Evolutionary conservation across 768 basidiomycete genomes (phyloP), one percentile per base, ranked within the genome.

Genomic region (Candolleomyces eurysporus): DNA sequence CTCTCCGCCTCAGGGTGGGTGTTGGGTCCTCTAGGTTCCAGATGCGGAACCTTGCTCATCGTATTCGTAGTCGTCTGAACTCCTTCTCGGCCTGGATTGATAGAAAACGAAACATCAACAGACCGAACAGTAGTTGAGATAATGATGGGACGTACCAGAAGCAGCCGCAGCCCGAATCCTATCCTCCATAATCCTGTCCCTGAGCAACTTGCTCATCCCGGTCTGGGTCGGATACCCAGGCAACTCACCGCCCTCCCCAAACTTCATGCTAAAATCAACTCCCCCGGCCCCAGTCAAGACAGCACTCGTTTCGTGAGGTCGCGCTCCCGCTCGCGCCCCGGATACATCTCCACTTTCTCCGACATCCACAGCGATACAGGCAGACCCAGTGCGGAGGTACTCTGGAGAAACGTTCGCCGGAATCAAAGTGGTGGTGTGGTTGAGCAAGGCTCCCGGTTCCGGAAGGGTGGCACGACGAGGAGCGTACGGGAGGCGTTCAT

Each of bases 101-200:
- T 39, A 21, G 9, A 9, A 19, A 36, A 36, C 6, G 5, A 40
- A 19, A 39, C 16, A 46, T 46, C 19, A 40, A 36, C 36, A 2
- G 26, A 31, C n/a, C 6, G 11, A 9, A 40, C 9, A 26, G 26
- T 26, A 2, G 4, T 26, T 4, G 26, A 26, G 4, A 26, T 26
- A 26, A 26, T 26, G 2, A 26, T 26, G 26, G 2, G 4, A 26
- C 57, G 57, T 17, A 49, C 57, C 43, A 10, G 10, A 16, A 50
- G 30, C 66, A 21, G 42, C 59, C 16, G 56, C 59, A 9, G 63
- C 64, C 5, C 65, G 46, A 16, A 65, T 40, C 14, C 54, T 56
- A 59, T 70, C 68, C 7, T 65, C 68, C 14, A 57, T 62, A 46
- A 72, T 63, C 13, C 71, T 49, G n/a, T 70, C 67, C 9, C 60